phyloP scores from a whole-genome alignment of 2,329 filamentous ascomycete species.

The Penicillium hordei region DNA sequence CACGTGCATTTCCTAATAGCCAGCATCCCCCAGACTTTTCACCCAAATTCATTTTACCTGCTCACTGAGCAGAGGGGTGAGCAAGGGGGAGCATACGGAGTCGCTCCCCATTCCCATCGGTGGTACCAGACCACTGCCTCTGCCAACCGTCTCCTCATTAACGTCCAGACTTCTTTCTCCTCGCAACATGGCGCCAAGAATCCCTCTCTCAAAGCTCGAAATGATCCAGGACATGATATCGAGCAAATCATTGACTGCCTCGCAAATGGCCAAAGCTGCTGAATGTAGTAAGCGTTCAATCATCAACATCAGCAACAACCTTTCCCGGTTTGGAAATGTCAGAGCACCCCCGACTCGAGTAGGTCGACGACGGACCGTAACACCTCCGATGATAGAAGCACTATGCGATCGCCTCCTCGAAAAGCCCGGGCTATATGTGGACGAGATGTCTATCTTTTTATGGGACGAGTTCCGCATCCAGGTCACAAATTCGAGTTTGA shows the following conservation, averaged over 20 bases:
- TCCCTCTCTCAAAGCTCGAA: constrained; percentile 8
- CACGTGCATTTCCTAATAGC: too few relatives aligned
- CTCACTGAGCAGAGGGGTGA: too few relatives aligned
- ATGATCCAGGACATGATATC: constrained; percentile 14
- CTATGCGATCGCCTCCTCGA: constrained; percentile 25
- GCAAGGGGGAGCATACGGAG: neutral
- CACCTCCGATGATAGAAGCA: constrained; percentile 17
- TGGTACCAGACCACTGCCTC: too few relatives aligned
- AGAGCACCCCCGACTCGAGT: constrained; percentile 13
- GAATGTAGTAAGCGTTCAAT: constrained; percentile 14
- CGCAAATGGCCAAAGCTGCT: constrained; percentile 13
- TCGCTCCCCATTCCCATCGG: neutral
- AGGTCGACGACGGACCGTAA: constrained; percentile 23
- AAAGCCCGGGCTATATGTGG: too few relatives aligned
- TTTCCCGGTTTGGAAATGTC: constrained; percentile 11
- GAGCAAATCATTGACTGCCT: constrained; percentile 11
- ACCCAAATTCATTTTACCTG: too few relatives aligned
- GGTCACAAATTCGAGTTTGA: too few relatives aligned
- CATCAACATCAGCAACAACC: constrained; percentile 11
- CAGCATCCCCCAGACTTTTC: too few relatives aligned
- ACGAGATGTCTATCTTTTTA: too few relatives aligned
- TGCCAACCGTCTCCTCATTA: too few relatives aligned
- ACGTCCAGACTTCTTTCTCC: neutral
- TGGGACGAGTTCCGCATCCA: too few relatives aligned
- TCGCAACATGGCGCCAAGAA: constrained; percentile 5